Percentiles rank a stretch among this genome's conserved stretches.
phyloP scores from a whole-genome alignment of 345 rosid species.

The Cochlearia excelsa region DNA sequence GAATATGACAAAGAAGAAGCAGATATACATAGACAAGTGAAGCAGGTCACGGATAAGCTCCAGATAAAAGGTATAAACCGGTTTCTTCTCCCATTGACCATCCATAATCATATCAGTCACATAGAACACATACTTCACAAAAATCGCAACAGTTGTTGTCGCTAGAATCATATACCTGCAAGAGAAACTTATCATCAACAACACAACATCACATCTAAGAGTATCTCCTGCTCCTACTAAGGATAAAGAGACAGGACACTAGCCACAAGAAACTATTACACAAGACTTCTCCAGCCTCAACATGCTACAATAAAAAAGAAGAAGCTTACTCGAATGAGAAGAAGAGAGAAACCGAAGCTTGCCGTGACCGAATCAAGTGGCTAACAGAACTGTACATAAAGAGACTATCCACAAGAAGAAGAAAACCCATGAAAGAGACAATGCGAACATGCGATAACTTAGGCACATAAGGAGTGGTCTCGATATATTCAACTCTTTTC shows the following conservation, averaged over 20 bases:
- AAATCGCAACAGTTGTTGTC: conserved; percentile 80
- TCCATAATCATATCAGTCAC: conserved; percentile 98
- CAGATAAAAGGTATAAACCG: conserved; percentile 90
- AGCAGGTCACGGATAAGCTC: conserved; percentile 96
- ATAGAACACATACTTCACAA: conserved; percentile 83
- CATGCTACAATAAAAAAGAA: background rate
- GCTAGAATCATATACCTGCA: conserved; percentile 92
- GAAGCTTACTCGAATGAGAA: conserved; percentile 85
- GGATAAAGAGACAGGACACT: background rate
- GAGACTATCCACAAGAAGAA: conserved; percentile 64
- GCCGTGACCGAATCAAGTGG: conserved; percentile 60
- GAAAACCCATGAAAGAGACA: conserved; percentile 82
- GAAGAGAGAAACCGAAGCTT: conserved; percentile 89
- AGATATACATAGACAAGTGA: conserved; percentile 86
- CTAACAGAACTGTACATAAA: conserved; percentile 68
- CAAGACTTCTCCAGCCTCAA: no score
- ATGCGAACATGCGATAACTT: conserved; percentile 65
- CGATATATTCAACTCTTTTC: conserved; percentile 93
- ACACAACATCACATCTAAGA: background rate
- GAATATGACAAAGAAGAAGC: conserved; percentile 96
- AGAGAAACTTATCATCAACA: conserved; percentile 23
- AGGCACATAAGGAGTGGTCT: conserved; percentile 84
- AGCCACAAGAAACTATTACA: no score
- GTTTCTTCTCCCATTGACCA: conserved; percentile 95
- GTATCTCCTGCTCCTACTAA: background rate